phyloP scores from a whole-genome alignment of 805 yeast species.

The Wickerhamomyces pijperi region DNA sequence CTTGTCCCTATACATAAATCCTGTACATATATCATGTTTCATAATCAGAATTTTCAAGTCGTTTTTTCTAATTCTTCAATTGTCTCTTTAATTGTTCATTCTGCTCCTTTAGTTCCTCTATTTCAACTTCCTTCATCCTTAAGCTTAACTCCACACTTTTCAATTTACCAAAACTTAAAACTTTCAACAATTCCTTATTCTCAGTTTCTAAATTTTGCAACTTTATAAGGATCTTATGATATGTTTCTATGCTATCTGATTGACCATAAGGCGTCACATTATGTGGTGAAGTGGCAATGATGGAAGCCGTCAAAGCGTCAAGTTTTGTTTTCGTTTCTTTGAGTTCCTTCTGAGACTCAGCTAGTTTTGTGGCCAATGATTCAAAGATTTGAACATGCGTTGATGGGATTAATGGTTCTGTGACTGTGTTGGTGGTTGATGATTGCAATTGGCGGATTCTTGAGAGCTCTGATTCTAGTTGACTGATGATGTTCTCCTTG shows the following conservation, averaged over 20 bases:
- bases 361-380: conserved; percentile 35
- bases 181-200: conserved; percentile 56
- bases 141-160: conserved; percentile 61
- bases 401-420: conserved; percentile 23
- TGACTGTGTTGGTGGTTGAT: neutral
- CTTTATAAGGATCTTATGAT: conserved; percentile 60
- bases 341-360: conserved; percentile 38
- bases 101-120: conserved; percentile 32
- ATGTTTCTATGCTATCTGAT: conserved; percentile 63
- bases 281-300: conserved; percentile 38
- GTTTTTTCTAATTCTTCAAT: too few species aligned
- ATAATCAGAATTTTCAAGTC: too few species aligned
- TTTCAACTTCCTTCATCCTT: conserved; percentile 44
- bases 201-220: conserved; percentile 52
- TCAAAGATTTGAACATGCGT: conserved; percentile 35
- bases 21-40: too few species aligned
- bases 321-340: conserved; percentile 50
- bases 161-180: conserved; percentile 67
- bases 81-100: conserved; percentile 1
- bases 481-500: neutral
- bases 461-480: neutral
- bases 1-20: too few species aligned
- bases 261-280: conserved; percentile 41
- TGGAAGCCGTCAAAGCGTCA: conserved; percentile 50
- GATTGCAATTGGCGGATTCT: neutral